Base-by-base conservation (phyloP, 2,329 filamentous ascomycete species). In the Metarhizium humberi region DNA sequence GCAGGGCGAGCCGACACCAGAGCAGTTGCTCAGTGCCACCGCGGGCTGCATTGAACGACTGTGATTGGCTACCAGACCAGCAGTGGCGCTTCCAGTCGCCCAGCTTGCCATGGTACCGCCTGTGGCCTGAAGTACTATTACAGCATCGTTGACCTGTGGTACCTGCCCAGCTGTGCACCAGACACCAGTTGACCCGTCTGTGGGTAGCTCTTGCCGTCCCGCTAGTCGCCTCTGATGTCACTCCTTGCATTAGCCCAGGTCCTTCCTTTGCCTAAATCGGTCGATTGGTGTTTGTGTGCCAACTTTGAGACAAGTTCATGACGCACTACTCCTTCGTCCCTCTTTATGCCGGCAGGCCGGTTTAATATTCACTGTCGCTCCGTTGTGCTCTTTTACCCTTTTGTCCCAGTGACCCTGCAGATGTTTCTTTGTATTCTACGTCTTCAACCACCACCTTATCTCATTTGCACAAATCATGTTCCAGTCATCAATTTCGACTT, bases 191-290 rank as follows among this genome's bases (percentile, higher is more conserved):
- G 32, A 11, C 32, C 32, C 10, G 32, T 34, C 32, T 40, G 38
- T 40, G 38, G 38, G 38, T 16, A 6, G 38, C 38, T 40, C 38
- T 16, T 40, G 11, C 38, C 38, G 38, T 13, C 5, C 13, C 13
- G 11, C 6, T 66, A 65, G 53, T 63, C 68, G 68, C 67, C 68
- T 62, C 67, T 69, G 67, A 70, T 70, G 68, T 70, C 67, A 69
- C 67, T 51, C 57, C 42, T 7, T 49, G 18, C 20, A 48, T 14
- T 25, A 51, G 30, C 29, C 49, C 13, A 30, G 42, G 18, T 3
- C 29, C 36, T 42, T 18, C 11, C 14, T 25, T 38, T 29, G 34
- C 51, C 51, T 32, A 38, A 42, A 53, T 47, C 40, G 47, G 36
- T 25, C n/a, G 46, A n/a, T 25, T 25, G 25, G 25, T 42, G 20